These are phyloP conservation scores for Hygrophila difformis DNA, from an alignment of 257 asterid genomes.

Conservation along the genomic window DNA sequence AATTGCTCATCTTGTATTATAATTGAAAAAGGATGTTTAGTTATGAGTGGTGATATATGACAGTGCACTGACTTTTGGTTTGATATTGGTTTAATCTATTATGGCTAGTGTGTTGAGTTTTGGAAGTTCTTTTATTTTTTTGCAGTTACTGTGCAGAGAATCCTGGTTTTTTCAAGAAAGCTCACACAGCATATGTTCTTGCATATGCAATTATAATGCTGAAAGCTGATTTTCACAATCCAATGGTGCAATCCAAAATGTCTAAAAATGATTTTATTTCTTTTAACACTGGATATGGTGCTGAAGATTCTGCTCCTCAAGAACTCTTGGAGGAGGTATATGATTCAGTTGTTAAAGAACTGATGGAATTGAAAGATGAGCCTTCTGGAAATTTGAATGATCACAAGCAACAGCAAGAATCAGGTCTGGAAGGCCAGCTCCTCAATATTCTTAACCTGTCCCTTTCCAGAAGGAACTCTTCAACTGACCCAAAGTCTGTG, in stretches of 20 bases:
- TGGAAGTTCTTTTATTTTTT: constrained; percentile 15
- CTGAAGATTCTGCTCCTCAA: constrained; percentile 71
- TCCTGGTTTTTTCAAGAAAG: constrained; percentile 87
- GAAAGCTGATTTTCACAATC: constrained; percentile 84
- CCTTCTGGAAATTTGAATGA: constrained; percentile 37
- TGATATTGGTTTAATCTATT: constrained; percentile 4
- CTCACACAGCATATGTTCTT: constrained; percentile 89
- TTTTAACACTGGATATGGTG: constrained; percentile 54
- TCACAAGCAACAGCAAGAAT: constrained; percentile 50
- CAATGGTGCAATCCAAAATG: constrained; percentile 77
- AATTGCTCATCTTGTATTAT: too few relatives aligned
- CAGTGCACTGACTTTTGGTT: too few relatives aligned
- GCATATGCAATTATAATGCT: constrained; percentile 91
- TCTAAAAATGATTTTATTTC: constrained; percentile 79
- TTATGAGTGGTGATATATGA: too few relatives aligned
- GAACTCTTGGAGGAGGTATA: constrained; percentile 86
- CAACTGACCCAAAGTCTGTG: constrained; percentile 56
- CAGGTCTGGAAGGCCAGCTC: constrained; percentile 54
- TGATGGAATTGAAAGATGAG: constrained; percentile 75
- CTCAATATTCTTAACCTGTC: constrained; percentile 76
- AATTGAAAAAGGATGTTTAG: too few relatives aligned
- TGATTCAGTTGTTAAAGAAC: constrained; percentile 80
- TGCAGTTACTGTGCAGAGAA: constrained; percentile 85
- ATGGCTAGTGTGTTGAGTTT: constrained; percentile 6
- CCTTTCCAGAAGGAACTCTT: constrained; percentile 61